phyloP scores from a whole-genome alignment of 768 basidiomycete genomes.

The Sarcodon aspratus region DNA sequence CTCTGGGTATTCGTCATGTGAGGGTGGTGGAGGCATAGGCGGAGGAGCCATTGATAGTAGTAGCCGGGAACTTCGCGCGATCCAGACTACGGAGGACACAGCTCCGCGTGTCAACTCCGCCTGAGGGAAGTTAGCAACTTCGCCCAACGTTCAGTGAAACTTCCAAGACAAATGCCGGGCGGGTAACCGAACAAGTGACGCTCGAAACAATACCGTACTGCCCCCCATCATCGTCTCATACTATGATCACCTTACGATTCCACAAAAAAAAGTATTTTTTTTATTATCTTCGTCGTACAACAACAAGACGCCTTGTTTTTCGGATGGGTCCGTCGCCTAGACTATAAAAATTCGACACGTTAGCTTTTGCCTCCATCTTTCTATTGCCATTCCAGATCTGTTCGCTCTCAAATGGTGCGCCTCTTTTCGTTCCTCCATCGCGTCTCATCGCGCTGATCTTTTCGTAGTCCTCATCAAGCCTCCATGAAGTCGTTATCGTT shows the following conservation, averaged over 20 bases:
- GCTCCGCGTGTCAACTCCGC: background rate
- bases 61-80: too few species aligned
- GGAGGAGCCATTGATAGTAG: background rate
- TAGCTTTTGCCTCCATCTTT: background rate
- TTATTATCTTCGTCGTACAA: too few species aligned
- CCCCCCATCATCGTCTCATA: too few species aligned
- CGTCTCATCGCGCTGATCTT: too few species aligned
- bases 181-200: too few species aligned
- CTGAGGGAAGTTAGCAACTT: background rate
- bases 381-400: background rate
- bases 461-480: conserved; percentile 24
- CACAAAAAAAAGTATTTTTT: too few species aligned
- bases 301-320: too few species aligned
- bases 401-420: background rate
- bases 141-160: too few species aligned
- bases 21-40: background rate
- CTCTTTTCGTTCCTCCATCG: background rate
- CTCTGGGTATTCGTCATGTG: conserved; percentile 17
- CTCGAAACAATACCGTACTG: too few species aligned
- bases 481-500: conserved; percentile 87
- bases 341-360: background rate
- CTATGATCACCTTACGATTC: too few species aligned
- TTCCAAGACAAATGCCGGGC: too few species aligned
- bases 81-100: background rate
- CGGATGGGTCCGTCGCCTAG: background rate